Evolutionary conservation across 2,329 filamentous ascomycete genomes (phyloP).

Genomic region (Hypoxylon sp.): DNA sequence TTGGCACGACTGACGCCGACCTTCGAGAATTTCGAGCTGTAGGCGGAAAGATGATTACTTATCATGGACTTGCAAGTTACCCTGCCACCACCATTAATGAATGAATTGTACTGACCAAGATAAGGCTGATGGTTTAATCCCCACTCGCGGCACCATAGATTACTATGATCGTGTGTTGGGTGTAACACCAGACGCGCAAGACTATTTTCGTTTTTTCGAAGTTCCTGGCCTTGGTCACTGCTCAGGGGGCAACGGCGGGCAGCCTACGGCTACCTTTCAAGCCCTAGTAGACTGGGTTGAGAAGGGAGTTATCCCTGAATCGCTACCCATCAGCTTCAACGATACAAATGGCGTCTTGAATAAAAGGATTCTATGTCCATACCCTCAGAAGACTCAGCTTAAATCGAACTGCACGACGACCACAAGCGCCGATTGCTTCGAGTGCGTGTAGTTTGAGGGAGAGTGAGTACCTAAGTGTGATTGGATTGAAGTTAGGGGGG

Average conservation of each 20-base stretch:
- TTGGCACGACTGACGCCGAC: slow-evolving; percentile 30
- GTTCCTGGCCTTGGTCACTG: slow-evolving; percentile 36
- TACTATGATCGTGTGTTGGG: too few relatives aligned
- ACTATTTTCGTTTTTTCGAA: slow-evolving; percentile 34
- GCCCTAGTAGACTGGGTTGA: slow-evolving; percentile 32
- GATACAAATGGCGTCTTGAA: slow-evolving; percentile 10
- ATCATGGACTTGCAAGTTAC: slow-evolving; percentile 60
- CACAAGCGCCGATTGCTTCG: neutral
- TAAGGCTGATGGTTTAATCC: too few relatives aligned
- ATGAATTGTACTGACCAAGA: too few relatives aligned
- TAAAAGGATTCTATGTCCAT: slow-evolving; percentile 17
- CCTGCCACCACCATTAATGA: too few relatives aligned
- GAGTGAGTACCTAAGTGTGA: too few relatives aligned
- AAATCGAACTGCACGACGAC: neutral
- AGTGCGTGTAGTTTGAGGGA: too few relatives aligned
- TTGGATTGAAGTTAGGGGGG: too few relatives aligned
- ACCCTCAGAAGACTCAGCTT: slow-evolving; percentile 1
- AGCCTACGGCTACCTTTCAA: slow-evolving; percentile 29
- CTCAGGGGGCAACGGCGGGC: slow-evolving; percentile 22
- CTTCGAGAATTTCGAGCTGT: slow-evolving; percentile 28
- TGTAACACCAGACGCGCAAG: slow-evolving; percentile 17
- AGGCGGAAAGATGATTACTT: slow-evolving; percentile 46
- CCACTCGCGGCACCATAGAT: too few relatives aligned
- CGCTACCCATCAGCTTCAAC: slow-evolving; percentile 7
- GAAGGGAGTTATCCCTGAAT: slow-evolving; percentile 22